Conservation (phyloP, 1,139 yeast genomes). For the Zygosaccharomyces sapae region DNA sequence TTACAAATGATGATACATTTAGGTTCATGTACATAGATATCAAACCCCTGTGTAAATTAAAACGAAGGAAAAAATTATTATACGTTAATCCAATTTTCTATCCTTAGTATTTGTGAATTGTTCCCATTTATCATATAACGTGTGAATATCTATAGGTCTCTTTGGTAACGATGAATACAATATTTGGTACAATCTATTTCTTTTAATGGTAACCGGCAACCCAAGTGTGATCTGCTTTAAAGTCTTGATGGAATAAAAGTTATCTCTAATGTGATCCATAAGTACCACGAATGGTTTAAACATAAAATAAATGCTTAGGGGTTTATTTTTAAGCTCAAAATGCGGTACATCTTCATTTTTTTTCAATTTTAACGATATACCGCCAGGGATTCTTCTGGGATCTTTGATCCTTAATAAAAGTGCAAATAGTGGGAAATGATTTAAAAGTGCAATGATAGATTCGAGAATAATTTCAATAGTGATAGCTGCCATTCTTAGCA, state of each 20-base stretch:
- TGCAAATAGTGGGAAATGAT: slow-evolving; percentile 85
- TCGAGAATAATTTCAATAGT: slow-evolving; percentile 53
- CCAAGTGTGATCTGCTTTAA: slow-evolving; percentile 44
- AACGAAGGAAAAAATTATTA: background rate
- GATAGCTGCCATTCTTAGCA: slow-evolving; percentile 52
- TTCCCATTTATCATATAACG: slow-evolving; percentile 21
- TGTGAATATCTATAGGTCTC: slow-evolving; percentile 34
- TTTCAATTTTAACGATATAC: slow-evolving; percentile 47
- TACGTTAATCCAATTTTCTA: background rate
- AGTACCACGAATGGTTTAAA: slow-evolving; percentile 47
- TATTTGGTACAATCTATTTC: slow-evolving; percentile 45
- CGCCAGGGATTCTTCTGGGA: slow-evolving; percentile 86
- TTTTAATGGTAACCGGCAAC: slow-evolving; percentile 44
- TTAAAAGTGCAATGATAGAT: slow-evolving; percentile 58
- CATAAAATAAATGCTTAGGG: slow-evolving; percentile 43
- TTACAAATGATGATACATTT: background rate
- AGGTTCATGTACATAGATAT: slow-evolving; percentile 12
- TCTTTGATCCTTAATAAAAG: slow-evolving; percentile 74
- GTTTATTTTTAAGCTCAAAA: slow-evolving; percentile 42
- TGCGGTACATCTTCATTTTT: slow-evolving; percentile 11
- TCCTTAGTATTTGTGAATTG: background rate
- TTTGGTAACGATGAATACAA: slow-evolving; percentile 50
- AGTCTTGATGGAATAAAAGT: slow-evolving; percentile 43
- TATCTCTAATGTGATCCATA: slow-evolving; percentile 40
- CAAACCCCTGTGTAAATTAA: slow-evolving; percentile 13